Conservation (phyloP, 768 basidiomycete species). For the Boletus sp. region DNA sequence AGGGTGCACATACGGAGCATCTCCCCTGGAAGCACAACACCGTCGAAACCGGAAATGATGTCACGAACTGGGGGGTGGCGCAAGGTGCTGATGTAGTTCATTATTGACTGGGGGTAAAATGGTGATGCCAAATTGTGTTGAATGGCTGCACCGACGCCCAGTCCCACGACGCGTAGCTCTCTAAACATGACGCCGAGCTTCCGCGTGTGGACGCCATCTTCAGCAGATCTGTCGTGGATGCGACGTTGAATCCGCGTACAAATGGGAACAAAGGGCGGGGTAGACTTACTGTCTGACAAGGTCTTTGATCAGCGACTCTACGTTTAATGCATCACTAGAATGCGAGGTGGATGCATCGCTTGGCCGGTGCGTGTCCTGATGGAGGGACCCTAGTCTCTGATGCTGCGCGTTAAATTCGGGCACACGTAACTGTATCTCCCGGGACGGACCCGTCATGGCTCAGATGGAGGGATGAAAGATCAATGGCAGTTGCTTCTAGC, state of each 20-base stretch:
- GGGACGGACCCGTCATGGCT: neutral
- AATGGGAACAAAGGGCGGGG: neutral
- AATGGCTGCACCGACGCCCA: constrained; percentile 40
- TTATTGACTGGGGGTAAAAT: constrained; percentile 42
- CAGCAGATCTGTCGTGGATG: constrained; percentile 27
- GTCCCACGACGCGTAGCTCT: constrained; percentile 50
- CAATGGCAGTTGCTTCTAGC: neutral
- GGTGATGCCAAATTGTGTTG: constrained; percentile 53
- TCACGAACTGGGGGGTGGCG: constrained; percentile 53
- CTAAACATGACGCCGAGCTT: constrained; percentile 50
- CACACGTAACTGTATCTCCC: neutral
- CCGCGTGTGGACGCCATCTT: constrained; percentile 33
- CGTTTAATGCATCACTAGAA: neutral
- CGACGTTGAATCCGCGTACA: neutral
- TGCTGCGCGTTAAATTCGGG: neutral
- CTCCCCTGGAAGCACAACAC: constrained; percentile 64
- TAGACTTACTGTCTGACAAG: constrained; percentile 12
- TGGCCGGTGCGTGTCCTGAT: neutral
- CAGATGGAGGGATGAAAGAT: constrained; percentile 23
- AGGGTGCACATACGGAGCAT: constrained; percentile 62
- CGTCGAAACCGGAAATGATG: constrained; percentile 63
- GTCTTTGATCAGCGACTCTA: constrained; percentile 15
- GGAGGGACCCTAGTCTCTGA: neutral
- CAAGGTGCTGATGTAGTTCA: constrained; percentile 37
- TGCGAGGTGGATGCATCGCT: neutral